Evolutionary conservation across 306 rosid species (phyloP).

Genomic region (Inga laurina): DNA sequence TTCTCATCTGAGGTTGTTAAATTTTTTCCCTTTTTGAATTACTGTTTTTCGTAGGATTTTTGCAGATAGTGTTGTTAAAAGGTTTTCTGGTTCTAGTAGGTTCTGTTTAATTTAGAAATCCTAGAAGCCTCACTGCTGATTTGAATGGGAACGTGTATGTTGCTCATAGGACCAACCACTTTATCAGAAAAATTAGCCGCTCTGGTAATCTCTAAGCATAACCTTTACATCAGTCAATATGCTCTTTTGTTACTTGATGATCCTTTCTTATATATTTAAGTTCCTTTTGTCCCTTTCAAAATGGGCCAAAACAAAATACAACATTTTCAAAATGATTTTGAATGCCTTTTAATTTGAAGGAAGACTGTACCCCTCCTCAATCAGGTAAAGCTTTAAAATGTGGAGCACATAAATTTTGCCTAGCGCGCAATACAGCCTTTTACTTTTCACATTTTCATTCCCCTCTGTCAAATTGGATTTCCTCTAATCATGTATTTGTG

Average conservation of each 20-base stretch:
- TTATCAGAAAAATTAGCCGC: constrained; percentile 54
- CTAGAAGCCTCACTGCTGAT: constrained; percentile 63
- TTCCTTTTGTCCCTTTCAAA: background rate
- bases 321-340: constrained; percentile 55
- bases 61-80: constrained; percentile 51
- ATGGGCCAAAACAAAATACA: constrained; percentile 67
- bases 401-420: background rate
- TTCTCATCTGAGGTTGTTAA: background rate
- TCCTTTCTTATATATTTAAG: background rate
- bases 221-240: background rate
- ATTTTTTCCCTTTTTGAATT: background rate
- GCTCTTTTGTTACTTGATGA: background rate
- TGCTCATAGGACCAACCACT: constrained; percentile 49
- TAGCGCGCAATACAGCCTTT: background rate
- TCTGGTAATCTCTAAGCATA: constrained; percentile 44
- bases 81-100: constrained; percentile 64
- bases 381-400: constrained; percentile 49
- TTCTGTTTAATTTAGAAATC: constrained; percentile 50
- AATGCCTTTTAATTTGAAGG: constrained; percentile 66
- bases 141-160: constrained; percentile 65
- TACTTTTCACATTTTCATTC: constrained; percentile 17
- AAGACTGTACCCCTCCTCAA: constrained; percentile 52
- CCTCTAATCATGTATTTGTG: background rate
- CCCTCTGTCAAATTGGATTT: background rate
- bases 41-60: background rate